A percentile compares a stretch with the other conserved stretches of the same genome.
phyloP scores from a whole-genome alignment of 2,329 filamentous ascomycete species.

The Calonectria hawksworthii region DNA sequence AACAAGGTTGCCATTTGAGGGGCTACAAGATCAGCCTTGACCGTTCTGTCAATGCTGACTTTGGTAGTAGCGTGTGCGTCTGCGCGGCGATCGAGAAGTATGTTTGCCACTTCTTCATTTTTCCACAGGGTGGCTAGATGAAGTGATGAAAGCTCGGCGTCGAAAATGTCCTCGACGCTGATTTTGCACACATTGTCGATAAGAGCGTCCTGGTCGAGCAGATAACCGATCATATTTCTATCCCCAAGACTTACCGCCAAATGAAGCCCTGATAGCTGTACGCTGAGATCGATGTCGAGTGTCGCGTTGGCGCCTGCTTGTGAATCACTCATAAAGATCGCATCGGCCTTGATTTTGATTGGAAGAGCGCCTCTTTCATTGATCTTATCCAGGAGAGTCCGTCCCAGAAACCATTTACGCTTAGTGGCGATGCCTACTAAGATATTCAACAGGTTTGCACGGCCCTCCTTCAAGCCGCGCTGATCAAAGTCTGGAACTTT shows the following conservation, averaged over 20 bases:
- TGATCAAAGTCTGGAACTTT: neutral
- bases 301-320: neutral
- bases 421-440: neutral
- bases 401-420: neutral
- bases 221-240: neutral
- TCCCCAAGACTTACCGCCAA: neutral
- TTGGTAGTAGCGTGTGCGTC: neutral
- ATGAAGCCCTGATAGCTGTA: neutral
- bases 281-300: neutral
- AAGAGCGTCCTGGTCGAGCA: neutral
- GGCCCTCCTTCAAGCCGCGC: neutral
- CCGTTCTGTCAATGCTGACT: neutral
- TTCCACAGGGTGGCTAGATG: neutral
- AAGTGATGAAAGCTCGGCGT: neutral
- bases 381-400: neutral
- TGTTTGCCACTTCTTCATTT: neutral
- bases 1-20: neutral
- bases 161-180: neutral
- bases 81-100: neutral
- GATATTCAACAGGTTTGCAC: neutral
- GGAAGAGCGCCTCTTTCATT: neutral
- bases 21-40: neutral
- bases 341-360: neutral
- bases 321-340: neutral
- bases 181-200: neutral